A percentile compares a stretch with the other conserved stretches of the same genome.
phyloP scores from a whole-genome alignment of 75 land plant genomes.

The Pinus taeda region DNA sequence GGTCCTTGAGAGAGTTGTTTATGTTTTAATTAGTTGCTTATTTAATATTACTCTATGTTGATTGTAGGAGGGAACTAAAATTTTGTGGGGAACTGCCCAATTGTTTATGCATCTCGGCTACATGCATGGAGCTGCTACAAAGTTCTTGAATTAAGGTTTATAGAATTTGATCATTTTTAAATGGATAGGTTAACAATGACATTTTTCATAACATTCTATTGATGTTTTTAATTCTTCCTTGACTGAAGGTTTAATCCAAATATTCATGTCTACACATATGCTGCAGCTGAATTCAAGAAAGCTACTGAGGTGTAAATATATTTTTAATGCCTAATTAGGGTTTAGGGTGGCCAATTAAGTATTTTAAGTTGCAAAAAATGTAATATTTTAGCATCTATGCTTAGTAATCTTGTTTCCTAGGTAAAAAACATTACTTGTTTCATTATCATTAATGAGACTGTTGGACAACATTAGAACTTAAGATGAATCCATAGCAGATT shows the following conservation, averaged over 20 bases:
- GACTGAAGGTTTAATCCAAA: constrained; percentile 58
- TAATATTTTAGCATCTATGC: neutral
- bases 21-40: too few species aligned
- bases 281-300: constrained; percentile 97
- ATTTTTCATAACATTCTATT: neutral
- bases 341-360: too few species aligned
- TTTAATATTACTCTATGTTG: neutral
- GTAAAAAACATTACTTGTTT: too few species aligned
- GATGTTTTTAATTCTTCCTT: constrained; percentile 2
- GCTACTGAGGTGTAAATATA: constrained; percentile 74
- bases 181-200: neutral
- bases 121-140: constrained; percentile 98
- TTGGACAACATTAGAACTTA: too few species aligned
- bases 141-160: constrained; percentile 31
- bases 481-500: too few species aligned
- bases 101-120: constrained; percentile 89
- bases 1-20: too few species aligned
- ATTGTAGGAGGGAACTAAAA: constrained; percentile 55
- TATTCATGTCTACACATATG: constrained; percentile 74
- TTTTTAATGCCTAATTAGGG: too few species aligned
- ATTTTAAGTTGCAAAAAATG: too few species aligned
- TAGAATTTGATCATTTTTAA: neutral
- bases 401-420: too few species aligned
- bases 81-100: constrained; percentile 97
- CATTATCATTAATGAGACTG: too few species aligned